Percentiles rank a stretch among this genome's conserved stretches.
phyloP scores from a whole-genome alignment of 78 protist species.

The Salpingoeca rosetta region DNA sequence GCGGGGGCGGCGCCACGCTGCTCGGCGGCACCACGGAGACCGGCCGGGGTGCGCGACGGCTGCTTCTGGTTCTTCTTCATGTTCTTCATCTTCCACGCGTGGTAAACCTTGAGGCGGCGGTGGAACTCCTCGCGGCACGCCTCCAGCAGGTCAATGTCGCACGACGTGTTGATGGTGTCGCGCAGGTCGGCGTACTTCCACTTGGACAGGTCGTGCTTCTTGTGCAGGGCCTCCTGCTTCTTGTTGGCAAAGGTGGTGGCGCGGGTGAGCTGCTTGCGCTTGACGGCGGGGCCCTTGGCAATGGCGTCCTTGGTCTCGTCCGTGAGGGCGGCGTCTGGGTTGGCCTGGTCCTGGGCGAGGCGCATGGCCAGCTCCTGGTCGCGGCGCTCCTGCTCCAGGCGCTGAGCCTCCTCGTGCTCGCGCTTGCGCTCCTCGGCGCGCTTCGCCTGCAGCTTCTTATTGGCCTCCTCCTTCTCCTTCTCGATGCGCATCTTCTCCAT shows the following conservation, averaged over 20 bases:
- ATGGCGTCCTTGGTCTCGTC: background rate
- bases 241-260: background rate
- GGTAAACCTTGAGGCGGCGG: conserved; percentile 7
- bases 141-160: conserved; percentile 7
- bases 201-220: conserved; percentile 8
- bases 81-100: conserved; percentile 7
- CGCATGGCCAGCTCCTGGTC: conserved; percentile 6
- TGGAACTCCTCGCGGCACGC: conserved; percentile 21
- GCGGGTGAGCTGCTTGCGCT: background rate
- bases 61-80: background rate
- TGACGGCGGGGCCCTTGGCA: background rate
- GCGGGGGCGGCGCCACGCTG: background rate
- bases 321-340: background rate
- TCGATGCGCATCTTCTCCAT: background rate
- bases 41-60: background rate
- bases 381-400: background rate
- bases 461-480: background rate
- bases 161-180: background rate
- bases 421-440: background rate
- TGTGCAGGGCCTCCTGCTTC: background rate
- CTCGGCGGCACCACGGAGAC: background rate
- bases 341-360: background rate
- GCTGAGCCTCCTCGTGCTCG: background rate
- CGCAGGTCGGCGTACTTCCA: conserved; percentile 6
- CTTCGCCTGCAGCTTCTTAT: background rate